Evolutionary conservation across 352 stramenopile species (phyloP).

Genomic region (Pythium guiyangense): DNA sequence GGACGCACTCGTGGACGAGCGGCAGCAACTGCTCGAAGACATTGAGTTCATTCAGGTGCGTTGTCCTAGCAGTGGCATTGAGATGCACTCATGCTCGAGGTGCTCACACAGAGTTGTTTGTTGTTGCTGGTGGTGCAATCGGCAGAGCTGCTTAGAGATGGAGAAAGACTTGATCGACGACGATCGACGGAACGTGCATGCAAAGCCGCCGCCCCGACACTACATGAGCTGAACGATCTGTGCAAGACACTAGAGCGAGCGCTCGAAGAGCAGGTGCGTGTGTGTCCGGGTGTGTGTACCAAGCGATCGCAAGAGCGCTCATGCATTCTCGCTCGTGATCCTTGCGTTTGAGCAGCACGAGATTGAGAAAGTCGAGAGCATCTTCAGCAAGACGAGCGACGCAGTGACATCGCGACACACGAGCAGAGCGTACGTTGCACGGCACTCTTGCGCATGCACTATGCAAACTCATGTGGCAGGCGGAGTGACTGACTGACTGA

Average conservation of each 20-base stretch:
- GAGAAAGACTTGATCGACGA: conserved; percentile 81
- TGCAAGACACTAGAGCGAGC: conserved; percentile 53
- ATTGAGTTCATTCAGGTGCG: conserved; percentile 82
- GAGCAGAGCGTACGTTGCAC: conserved; percentile 19
- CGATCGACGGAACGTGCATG: conserved; percentile 40
- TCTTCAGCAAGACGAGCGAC: conserved; percentile 30
- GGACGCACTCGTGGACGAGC: conserved; percentile 52
- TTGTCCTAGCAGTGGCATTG: neutral
- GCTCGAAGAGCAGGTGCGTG: conserved; percentile 46
- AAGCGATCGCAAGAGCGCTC: neutral
- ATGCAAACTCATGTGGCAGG: neutral
- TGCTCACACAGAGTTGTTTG: too few relatives aligned
- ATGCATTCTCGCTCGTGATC: neutral
- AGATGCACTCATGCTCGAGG: neutral
- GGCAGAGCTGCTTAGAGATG: conserved; percentile 77
- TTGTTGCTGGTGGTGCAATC: too few relatives aligned
- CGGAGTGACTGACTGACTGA: too few relatives aligned
- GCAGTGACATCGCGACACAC: conserved; percentile 14
- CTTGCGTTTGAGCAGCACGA: conserved; percentile 19
- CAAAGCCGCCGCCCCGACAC: conserved; percentile 34
- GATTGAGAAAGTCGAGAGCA: conserved; percentile 29
- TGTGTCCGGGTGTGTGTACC: neutral
- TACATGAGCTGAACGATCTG: conserved; percentile 65
- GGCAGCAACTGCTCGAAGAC: conserved; percentile 63
- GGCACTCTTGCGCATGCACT: neutral